Evolutionary conservation across 2,329 filamentous ascomycete genomes (phyloP), one percentile per base, ranked within the genome.

Genomic region (Westerdykella sp.): DNA sequence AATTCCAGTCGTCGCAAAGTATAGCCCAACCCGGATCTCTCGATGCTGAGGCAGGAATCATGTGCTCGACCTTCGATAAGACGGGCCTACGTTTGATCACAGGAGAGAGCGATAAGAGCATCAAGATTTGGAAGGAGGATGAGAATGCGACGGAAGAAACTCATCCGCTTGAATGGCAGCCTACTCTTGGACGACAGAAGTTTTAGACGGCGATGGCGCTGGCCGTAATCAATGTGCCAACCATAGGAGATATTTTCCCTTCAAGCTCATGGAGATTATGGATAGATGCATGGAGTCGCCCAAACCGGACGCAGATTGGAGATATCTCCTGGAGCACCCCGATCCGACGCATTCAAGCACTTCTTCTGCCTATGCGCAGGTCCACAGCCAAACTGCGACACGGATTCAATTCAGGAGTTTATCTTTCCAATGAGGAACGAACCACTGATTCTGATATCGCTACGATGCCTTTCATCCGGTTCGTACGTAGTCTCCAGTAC

Each of bases 71-170:
- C 0, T 98, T 95, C 62, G 93, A 98, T 61, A 79, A 79, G 47
- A 95, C 90, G 0, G 93, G 93, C 0, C 63, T 96, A 59, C 80
- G 93, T 54, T 73, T 98, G 55, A 95, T 98, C 50, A 90, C 86
- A 15, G 94, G 94, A 37, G 93, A 98, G 70, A 87, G 89, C 5
- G 93, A 98, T 66, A 98, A 98, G 77, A 60, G 51, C 10, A 82
- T 96, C 67, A 97, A 98, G 78, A 81, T 98, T 45, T 98, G 93
- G 93, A 94, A 90, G 68, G 85, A 84, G 54, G 93, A 98, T 65
- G 87, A 94, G 37, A 80, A 84, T 41, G 93, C 93, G 14, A 96
- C 91, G 1, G 85, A 85, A 31, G 88, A 97, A 66, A 86, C 85
- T 1, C 89, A 97, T 69, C 93, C 93, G 2, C 68, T 98, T 35